Conservation (phyloP, 306 rosid species). For the Vigna unguiculata region DNA sequence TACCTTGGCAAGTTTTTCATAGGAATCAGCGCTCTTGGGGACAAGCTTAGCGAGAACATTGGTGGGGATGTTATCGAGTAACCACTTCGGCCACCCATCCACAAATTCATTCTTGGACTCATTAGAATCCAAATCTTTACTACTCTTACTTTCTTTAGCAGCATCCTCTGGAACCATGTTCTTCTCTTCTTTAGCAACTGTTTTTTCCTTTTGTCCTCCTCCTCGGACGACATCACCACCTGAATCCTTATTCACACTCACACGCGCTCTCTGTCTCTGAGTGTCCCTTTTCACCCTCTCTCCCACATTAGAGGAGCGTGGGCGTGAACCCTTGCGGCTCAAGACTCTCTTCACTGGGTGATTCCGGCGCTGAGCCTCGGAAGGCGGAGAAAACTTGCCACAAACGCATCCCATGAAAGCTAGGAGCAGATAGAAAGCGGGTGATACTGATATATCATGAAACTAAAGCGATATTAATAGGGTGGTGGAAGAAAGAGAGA, state of each 20-base stretch:
- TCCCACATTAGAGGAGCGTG: neutral
- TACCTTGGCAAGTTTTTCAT: slow-evolving; percentile 74
- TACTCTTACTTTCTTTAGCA: slow-evolving; percentile 22
- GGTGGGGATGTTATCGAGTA: slow-evolving; percentile 60
- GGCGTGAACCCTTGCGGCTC: slow-evolving; percentile 19
- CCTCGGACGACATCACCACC: neutral
- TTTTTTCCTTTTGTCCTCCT: slow-evolving; percentile 1
- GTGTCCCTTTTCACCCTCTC: neutral
- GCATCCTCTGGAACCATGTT: slow-evolving; percentile 29
- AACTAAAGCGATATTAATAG: neutral
- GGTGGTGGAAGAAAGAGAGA: neutral
- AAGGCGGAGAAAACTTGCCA: slow-evolving; percentile 43
- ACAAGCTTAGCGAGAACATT: slow-evolving; percentile 57
- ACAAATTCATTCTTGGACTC: slow-evolving; percentile 55
- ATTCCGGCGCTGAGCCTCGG: slow-evolving; percentile 38
- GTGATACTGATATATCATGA: no score
- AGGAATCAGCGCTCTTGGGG: slow-evolving; percentile 71
- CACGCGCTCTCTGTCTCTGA: slow-evolving; percentile 28
- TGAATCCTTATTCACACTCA: neutral
- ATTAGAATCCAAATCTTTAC: slow-evolving; percentile 26
- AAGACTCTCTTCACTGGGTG: slow-evolving; percentile 33
- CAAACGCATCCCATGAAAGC: slow-evolving; percentile 60
- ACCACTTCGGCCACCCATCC: slow-evolving; percentile 78
- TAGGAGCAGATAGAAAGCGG: neutral
- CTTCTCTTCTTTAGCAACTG: slow-evolving; percentile 16